Evolutionary conservation across 2,329 filamentous ascomycete species (phyloP).

Genomic region (Aspergillus hiratsukae): DNA sequence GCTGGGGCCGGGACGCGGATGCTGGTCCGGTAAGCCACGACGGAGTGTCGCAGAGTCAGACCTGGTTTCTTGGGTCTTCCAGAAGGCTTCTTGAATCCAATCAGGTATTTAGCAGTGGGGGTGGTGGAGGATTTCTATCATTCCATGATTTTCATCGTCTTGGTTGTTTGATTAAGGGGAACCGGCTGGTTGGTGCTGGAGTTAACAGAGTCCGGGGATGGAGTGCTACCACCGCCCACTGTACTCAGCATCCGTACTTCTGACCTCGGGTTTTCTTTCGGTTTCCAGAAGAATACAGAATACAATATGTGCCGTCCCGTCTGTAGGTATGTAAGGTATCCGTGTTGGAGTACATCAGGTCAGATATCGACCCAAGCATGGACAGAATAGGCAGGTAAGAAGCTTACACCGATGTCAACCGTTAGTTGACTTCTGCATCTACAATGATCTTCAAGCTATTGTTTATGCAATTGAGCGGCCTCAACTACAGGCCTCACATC

Average conservation of each 20-base stretch:
- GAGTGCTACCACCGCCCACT: background rate
- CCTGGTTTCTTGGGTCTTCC: conserved; percentile 2
- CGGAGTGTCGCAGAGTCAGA: conserved; percentile 9
- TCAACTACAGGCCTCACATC: background rate
- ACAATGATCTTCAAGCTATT: background rate
- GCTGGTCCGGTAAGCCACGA: conserved; percentile 5
- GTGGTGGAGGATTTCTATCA: background rate
- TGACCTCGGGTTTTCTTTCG: background rate
- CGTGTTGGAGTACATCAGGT: background rate
- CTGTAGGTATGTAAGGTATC: background rate
- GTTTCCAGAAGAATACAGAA: background rate
- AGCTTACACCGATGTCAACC: background rate
- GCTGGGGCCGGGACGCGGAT: background rate
- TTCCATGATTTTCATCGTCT: background rate
- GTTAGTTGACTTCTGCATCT: background rate
- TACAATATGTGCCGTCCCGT: background rate
- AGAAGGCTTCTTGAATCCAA: conserved; percentile 12
- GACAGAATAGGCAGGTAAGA: background rate
- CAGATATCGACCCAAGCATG: background rate
- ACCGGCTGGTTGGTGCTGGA: background rate
- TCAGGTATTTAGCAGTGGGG: background rate
- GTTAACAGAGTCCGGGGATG: background rate
- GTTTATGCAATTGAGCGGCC: background rate
- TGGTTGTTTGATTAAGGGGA: background rate
- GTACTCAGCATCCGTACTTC: background rate